These are phyloP conservation scores for Batrachochytrium dendrobatidis DNA, from an alignment of 371 early-diverging fungal genomes.

Conservation along the genomic window DNA sequence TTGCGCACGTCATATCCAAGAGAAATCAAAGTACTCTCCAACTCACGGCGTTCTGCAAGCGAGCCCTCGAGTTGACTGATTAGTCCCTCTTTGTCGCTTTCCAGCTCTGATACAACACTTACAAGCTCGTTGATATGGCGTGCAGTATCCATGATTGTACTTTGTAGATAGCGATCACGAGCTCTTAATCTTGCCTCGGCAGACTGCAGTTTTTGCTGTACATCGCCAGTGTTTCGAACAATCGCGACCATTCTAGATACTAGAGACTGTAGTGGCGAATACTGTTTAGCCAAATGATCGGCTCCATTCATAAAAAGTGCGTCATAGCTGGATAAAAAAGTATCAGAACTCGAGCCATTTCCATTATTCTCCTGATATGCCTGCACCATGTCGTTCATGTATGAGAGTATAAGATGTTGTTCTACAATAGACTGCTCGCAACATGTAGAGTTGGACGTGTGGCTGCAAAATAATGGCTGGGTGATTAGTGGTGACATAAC, in stretches of 20 bases:
- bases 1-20: slow-evolving; percentile 2
- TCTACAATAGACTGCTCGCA: slow-evolving; percentile 1
- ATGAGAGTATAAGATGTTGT: slow-evolving; percentile 2
- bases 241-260: neutral
- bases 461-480: too few species aligned
- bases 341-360: too few species aligned
- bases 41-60: slow-evolving; percentile 4
- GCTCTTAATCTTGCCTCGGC: slow-evolving; percentile 24
- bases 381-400: neutral
- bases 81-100: slow-evolving; percentile 22
- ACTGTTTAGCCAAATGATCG: neutral
- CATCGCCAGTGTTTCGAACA: neutral
- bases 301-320: neutral
- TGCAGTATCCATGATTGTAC: slow-evolving; percentile 34
- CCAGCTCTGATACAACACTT: slow-evolving; percentile 17
- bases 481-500: too few species aligned
- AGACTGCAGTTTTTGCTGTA: neutral
- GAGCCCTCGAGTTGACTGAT: neutral
- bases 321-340: neutral
- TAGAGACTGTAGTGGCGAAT: neutral
- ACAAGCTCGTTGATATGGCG: slow-evolving; percentile 24
- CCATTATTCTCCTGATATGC: neutral
- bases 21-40: neutral
- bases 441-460: too few species aligned
- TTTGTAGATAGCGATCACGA: slow-evolving; percentile 28